Conservation (phyloP, 2,329 filamentous ascomycete species). For the Arthrobotrys iridis region DNA sequence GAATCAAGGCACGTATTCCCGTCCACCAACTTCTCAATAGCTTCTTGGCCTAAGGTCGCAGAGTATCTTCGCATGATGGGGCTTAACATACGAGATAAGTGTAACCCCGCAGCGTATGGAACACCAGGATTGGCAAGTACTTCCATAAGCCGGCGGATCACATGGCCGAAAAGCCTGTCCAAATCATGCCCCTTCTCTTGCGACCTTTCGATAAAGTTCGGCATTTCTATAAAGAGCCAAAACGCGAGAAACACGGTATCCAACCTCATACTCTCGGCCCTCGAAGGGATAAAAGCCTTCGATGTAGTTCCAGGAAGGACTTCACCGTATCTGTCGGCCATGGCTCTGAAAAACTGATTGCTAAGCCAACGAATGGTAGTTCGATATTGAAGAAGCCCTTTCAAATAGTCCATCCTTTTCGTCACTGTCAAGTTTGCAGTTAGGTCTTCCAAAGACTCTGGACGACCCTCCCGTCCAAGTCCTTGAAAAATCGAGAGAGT, state of each 20-base stretch:
- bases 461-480: not conserved
- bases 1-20: constrained; percentile 6
- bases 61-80: not conserved
- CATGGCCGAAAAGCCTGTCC: too few species aligned
- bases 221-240: constrained; percentile 13
- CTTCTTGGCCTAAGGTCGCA: not conserved
- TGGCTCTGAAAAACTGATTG: not conserved
- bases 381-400: not conserved
- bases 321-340: not conserved
- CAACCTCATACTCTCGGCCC: not conserved
- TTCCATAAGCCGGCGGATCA: too few species aligned
- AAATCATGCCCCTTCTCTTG: too few species aligned
- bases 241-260: not conserved
- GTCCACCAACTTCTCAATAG: not conserved
- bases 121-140: not conserved
- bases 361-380: constrained; percentile 5
- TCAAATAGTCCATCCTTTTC: not conserved
- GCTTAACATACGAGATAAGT: not conserved
- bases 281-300: not conserved
- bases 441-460: not conserved
- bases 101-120: not conserved
- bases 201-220: not conserved
- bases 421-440: not conserved
- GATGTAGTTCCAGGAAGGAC: not conserved
- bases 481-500: not conserved